Percentiles rank a stretch among this genome's conserved stretches.
These are phyloP conservation scores for Colletotrichum musicola DNA, from an alignment of 2,329 filamentous ascomycete genomes.

Conservation along the genomic window DNA sequence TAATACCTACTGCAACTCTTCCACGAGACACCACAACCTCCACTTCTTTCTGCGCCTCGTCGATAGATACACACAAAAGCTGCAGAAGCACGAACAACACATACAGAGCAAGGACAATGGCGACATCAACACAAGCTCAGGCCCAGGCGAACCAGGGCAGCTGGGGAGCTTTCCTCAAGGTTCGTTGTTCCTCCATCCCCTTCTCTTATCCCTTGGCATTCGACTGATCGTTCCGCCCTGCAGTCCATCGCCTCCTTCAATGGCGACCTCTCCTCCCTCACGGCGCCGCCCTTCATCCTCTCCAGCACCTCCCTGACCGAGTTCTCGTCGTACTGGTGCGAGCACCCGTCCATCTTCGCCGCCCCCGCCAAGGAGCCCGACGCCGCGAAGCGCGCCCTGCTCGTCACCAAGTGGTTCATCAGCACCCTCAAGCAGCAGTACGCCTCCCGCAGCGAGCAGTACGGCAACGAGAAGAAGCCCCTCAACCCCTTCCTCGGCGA, in stretches of 20 bases:
- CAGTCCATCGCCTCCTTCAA: conserved; percentile 85
- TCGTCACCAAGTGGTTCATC: conserved; percentile 97
- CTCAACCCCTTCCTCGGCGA: conserved; percentile 97
- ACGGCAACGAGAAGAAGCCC: conserved; percentile 96
- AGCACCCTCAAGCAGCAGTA: conserved; percentile 92
- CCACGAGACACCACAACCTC: not conserved
- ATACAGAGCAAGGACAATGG: conserved; percentile 1
- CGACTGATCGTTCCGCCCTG: not conserved
- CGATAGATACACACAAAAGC: too few relatives aligned
- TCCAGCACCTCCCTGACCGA: conserved; percentile 83
- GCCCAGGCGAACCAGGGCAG: conserved; percentile 28
- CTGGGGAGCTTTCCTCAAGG: conserved; percentile 38
- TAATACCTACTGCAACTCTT: not conserved
- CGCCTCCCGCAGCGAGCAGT: conserved; percentile 79
- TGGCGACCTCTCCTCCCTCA: conserved; percentile 83
- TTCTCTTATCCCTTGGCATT: not conserved
- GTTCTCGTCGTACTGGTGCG: conserved; percentile 86
- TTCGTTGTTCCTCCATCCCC: not conserved
- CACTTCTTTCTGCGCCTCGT: not conserved
- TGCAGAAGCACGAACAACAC: not conserved
- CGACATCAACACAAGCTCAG: conserved; percentile 29
- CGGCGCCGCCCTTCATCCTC: conserved; percentile 85
- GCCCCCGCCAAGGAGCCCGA: conserved; percentile 85
- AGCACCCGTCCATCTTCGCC: conserved; percentile 81
- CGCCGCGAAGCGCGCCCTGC: conserved; percentile 82